A percentile compares a stretch with the other conserved stretches of the same genome.
Conservation (phyloP, 352 stramenopile genomes). For the Phytophthora capsici region DNA sequence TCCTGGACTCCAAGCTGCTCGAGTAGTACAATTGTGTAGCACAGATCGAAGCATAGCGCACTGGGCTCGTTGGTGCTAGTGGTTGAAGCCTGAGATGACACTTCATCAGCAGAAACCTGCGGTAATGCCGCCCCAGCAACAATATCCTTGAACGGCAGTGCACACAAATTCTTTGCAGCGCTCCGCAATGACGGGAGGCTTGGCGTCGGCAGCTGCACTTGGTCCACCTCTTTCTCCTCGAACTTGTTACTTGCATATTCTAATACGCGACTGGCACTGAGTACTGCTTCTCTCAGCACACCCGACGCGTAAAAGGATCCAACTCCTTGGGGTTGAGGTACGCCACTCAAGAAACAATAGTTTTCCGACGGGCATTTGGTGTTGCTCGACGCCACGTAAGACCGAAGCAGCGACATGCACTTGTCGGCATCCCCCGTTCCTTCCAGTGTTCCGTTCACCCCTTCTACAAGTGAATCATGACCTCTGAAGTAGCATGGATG, state of each 20-base stretch:
- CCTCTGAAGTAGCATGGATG: slow-evolving; percentile 63
- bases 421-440: slow-evolving; percentile 51
- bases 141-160: slow-evolving; percentile 31
- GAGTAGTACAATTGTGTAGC: slow-evolving; percentile 68
- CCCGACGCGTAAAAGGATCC: slow-evolving; percentile 64
- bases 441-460: slow-evolving; percentile 33
- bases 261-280: slow-evolving; percentile 43
- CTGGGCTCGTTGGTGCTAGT: slow-evolving; percentile 22
- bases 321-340: slow-evolving; percentile 48
- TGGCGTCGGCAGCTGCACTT: slow-evolving; percentile 56
- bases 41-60: slow-evolving; percentile 64
- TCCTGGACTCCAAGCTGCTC: slow-evolving; percentile 59
- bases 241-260: slow-evolving; percentile 22
- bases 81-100: background rate
- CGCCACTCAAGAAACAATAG: slow-evolving; percentile 58
- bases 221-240: slow-evolving; percentile 11
- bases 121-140: slow-evolving; percentile 4
- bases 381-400: slow-evolving; percentile 58
- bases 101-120: background rate
- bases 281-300: slow-evolving; percentile 32
- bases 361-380: slow-evolving; percentile 52
- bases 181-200: slow-evolving; percentile 41
- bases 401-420: slow-evolving; percentile 52
- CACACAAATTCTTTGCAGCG: slow-evolving; percentile 51
- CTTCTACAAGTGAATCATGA: slow-evolving; percentile 21